Evolutionary conservation across 2,329 filamentous ascomycete genomes (phyloP), one percentile per base, ranked within the genome.

Genomic region (Microsporum audouinii): DNA sequence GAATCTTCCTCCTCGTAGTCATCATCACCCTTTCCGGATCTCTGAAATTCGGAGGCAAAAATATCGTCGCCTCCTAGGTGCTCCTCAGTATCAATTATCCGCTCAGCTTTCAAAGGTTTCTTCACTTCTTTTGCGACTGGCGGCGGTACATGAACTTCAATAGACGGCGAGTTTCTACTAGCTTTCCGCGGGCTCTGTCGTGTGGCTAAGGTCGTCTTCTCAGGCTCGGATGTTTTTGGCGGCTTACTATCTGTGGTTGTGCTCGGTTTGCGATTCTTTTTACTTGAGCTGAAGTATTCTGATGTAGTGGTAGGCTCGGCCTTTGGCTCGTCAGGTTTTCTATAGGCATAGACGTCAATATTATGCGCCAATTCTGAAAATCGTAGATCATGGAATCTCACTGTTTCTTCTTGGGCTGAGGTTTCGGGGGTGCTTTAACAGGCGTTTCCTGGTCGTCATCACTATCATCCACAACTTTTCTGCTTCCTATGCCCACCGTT

Each of bases 391-490:
- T 45, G 17, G 43, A 17, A 51, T 70, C 80, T 65, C 77, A 84
- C 82, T 79, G 73, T 62, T 79, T 71, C 62, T 73, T 76, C 62
- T 68, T 75, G 14, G 71, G 67, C 62, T 76, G 76, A 12, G 69
- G 68, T 51, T 77, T 76, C 2, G 68, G 60, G 57, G 65, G 47
- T 39, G 69, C 63, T 63, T 79, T 79, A 33, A 65, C 63, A 36
- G 73, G 74, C 17, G 64, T 60, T 14, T 63, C 76, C 38, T 82
- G 78, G 3, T 88, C 87, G 34, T 91, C 89, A 49, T 88, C 87
- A 65, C 89, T 92, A 64, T 95, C 90, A 64, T 91, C 84, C 55
- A 94, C 77, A 39, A 95, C 82, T 69, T 88, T 91, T 61, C 88
- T 84, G 57, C 73, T 78, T 27, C 74, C 74, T 77, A 63, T 23